Evolutionary conservation across 2,329 filamentous ascomycete genomes (phyloP).

Genomic region (Mycogone perniciosa): DNA sequence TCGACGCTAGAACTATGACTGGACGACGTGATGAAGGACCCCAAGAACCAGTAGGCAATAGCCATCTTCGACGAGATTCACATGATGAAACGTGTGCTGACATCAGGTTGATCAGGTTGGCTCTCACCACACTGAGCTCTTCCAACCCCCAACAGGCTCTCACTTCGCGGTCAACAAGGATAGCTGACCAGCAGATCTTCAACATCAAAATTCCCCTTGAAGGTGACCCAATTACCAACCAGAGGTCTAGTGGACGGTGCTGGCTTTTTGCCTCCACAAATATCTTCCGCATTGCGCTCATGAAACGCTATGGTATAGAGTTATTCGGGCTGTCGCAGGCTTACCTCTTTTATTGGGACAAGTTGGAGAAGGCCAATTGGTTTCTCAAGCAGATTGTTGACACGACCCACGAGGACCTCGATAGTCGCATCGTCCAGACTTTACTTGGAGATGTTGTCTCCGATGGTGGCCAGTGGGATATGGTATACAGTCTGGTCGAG

Average conservation of each 20-base stretch:
- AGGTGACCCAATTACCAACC: constrained; percentile 77
- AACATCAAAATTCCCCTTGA: constrained; percentile 78
- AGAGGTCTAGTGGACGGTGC: constrained; percentile 74
- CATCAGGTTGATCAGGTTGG: constrained; percentile 47
- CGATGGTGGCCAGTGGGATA: constrained; percentile 88
- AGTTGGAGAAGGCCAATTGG: constrained; percentile 85
- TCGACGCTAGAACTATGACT: constrained; percentile 53
- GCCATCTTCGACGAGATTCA: not conserved
- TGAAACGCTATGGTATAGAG: constrained; percentile 73
- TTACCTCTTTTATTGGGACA: constrained; percentile 91
- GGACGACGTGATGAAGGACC: constrained; percentile 54
- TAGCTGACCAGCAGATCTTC: constrained; percentile 72
- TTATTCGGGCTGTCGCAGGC: constrained; percentile 81
- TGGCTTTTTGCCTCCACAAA: constrained; percentile 94
- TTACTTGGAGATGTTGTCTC: constrained; percentile 62
- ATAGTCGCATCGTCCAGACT: constrained; percentile 65
- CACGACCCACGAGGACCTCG: constrained; percentile 63
- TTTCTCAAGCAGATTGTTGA: constrained; percentile 80
- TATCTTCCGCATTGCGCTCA: constrained; percentile 80
- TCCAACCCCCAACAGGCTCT: constrained; percentile 62
- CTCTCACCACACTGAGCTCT: constrained; percentile 64
- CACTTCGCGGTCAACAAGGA: constrained; percentile 53
- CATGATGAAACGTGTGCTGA: not conserved
- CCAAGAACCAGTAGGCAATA: constrained; percentile 52
- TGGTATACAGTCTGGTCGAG: constrained; percentile 77